Conservation (phyloP, 345 rosid species). For the Euphorbia lathyris region DNA sequence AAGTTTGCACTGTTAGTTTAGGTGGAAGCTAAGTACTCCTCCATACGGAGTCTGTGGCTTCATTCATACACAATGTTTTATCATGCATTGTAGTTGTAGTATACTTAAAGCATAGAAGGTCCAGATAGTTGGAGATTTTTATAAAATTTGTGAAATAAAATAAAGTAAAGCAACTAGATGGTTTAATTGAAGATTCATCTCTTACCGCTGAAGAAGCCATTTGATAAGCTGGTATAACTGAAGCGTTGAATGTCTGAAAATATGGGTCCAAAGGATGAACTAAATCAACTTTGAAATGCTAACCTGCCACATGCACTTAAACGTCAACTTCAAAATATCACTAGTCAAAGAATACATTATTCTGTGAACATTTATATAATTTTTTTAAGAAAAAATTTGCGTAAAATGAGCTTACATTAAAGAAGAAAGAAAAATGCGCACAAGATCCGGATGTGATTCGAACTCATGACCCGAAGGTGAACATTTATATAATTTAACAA, state of each 20-base stretch:
- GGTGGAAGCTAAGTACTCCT: too few species aligned
- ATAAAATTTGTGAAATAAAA: too few species aligned
- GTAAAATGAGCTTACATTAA: too few species aligned
- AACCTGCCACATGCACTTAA: neutral
- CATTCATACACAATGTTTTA: too few species aligned
- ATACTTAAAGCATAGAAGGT: too few species aligned
- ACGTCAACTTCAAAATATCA: neutral
- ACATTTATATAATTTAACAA: neutral
- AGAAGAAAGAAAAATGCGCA: too few species aligned
- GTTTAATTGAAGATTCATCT: neutral
- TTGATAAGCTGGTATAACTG: neutral
- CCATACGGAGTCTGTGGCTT: too few species aligned
- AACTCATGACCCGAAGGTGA: too few species aligned
- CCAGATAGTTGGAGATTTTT: too few species aligned
- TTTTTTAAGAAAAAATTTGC: too few species aligned
- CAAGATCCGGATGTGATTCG: too few species aligned
- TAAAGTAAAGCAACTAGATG: neutral
- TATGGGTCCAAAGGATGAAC: neutral
- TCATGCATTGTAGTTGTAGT: neutral
- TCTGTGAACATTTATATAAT: neutral
- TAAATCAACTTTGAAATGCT: neutral
- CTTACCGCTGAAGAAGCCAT: slow-evolving; percentile 29
- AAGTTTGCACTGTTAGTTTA: too few species aligned
- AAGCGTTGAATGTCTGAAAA: neutral
- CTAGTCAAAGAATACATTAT: neutral